phyloP scores from a whole-genome alignment of 2,329 filamentous ascomycete genomes.

The Fusarium caatingaense region DNA sequence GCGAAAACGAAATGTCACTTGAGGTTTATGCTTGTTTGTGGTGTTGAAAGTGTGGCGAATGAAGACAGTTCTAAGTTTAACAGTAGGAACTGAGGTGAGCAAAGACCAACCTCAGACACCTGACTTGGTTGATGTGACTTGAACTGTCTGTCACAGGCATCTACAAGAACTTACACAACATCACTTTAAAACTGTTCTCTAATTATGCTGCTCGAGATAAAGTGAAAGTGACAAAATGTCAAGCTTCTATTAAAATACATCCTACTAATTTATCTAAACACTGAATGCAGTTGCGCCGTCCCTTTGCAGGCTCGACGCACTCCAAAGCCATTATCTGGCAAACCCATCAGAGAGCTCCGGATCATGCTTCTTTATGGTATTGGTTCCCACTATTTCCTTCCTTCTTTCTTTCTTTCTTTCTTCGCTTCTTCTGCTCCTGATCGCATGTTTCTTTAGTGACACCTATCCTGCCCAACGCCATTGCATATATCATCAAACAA shows the following conservation, averaged over 20 bases:
- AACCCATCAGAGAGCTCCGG: conserved; percentile 22
- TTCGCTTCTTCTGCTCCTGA: conserved; percentile 42
- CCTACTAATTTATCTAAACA: conserved; percentile 51
- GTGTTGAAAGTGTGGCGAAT: conserved; percentile 19
- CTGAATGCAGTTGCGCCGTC: conserved; percentile 36
- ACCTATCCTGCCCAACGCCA: conserved; percentile 47
- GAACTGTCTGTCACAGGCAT: not conserved
- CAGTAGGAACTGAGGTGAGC: not conserved
- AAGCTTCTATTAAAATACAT: conserved; percentile 58
- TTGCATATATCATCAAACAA: conserved; percentile 50
- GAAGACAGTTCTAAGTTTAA: conserved; percentile 12
- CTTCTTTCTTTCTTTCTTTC: conserved; percentile 38
- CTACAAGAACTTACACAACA: not conserved
- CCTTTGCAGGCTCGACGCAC: conserved; percentile 37
- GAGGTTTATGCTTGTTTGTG: conserved; percentile 1
- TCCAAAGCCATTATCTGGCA: conserved; percentile 22
- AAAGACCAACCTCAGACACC: conserved; percentile 17
- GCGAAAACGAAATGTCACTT: not conserved
- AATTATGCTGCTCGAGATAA: not conserved
- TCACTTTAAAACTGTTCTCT: not conserved
- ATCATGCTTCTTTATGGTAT: conserved; percentile 45
- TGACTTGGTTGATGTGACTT: conserved; percentile 17
- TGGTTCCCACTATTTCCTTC: conserved; percentile 37
- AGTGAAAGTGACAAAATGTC: conserved; percentile 37
- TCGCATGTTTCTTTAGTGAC: conserved; percentile 43